A percentile compares a stretch with the other conserved stretches of the same genome.
Conservation (phyloP, 2,329 filamentous ascomycete genomes). For the Cadophora sp. region DNA sequence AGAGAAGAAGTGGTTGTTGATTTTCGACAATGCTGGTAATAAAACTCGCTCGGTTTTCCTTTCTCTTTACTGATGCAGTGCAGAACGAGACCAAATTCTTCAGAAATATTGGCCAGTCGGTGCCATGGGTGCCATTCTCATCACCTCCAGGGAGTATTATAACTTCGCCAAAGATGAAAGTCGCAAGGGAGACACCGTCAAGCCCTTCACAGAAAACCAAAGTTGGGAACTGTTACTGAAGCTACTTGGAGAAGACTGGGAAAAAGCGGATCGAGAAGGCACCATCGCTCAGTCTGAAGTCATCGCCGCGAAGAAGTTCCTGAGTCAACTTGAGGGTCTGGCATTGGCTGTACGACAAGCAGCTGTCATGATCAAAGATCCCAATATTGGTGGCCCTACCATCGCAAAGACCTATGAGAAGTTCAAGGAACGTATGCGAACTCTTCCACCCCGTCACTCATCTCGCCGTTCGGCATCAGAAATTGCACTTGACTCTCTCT, state of each 20-base stretch:
- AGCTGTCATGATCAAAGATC: constrained; percentile 25
- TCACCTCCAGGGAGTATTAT: constrained; percentile 38
- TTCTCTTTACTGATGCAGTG: neutral
- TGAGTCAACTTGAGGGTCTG: constrained; percentile 28
- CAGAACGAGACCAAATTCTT: constrained; percentile 34
- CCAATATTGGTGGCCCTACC: constrained; percentile 21
- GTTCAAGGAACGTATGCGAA: constrained; percentile 26
- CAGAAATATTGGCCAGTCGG: constrained; percentile 38
- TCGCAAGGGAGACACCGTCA: constrained; percentile 34
- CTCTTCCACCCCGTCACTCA: constrained; percentile 24
- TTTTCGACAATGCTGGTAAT: constrained; percentile 35
- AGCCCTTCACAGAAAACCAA: constrained; percentile 31
- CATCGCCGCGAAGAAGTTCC: constrained; percentile 26
- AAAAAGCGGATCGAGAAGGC: constrained; percentile 26
- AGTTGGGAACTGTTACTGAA: constrained; percentile 35
- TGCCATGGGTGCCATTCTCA: constrained; percentile 35
- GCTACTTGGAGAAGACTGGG: constrained; percentile 33
- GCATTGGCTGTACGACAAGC: constrained; percentile 33
- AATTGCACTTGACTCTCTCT: constrained; percentile 29
- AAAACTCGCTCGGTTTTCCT: neutral
- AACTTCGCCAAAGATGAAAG: constrained; percentile 38
- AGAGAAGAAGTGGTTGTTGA: constrained; percentile 28
- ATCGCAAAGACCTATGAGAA: constrained; percentile 25
- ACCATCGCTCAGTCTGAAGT: constrained; percentile 26
- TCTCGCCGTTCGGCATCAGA: constrained; percentile 20